Base-by-base conservation (phyloP, 352 stramenopile species). In the Phytophthora kernoviae region DNA sequence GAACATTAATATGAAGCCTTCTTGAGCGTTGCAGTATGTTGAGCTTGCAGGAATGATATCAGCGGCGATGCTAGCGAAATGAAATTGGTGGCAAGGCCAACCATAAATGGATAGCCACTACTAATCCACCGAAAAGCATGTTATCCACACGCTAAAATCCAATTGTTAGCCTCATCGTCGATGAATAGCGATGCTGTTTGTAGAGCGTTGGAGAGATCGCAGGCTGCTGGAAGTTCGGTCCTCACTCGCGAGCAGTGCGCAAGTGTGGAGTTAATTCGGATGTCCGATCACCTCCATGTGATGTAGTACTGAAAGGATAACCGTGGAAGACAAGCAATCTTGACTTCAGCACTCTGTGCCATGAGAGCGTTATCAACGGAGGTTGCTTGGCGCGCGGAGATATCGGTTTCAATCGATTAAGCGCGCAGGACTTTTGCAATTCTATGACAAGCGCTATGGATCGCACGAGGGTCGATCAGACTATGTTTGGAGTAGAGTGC, bases 301-400 rank as follows among this genome's bases (percentile, higher is more conserved):
- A 15, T 43, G 32, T 44, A 6, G 24, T 30, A 18, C 47, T 57
- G 51, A 50, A 53, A 57, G 27, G 54, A 60, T 52, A 48, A n/a
- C n/a, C n/a, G n/a, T n/a, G n/a, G n/a, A n/a, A 18, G 24, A n/a
- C 24, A 15, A 33, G 32, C 18, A 40, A 49, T 12, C 36, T 26
- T 17, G 24, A 20, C 30, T 30, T 30, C 24, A 3, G n/a, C n/a
- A n/a, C 18, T 7, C 24, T 48, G 36, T 55, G 36, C 43, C 39
- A 15, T 34, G 30, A 34, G 30, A 11, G 30, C 30, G 30, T 6
- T 11, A 11, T 11, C 30, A 11, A 34, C 30, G 6, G 11, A 5
- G 30, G 6, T 34, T 34, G 30, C 30, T 11, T 34, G 11, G 30
- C 30, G 30, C 6, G 30, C 11, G 11, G 30, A 11, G 30, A 11